Conservation (phyloP, 345 rosid species). For the Combretum micranthum region DNA sequence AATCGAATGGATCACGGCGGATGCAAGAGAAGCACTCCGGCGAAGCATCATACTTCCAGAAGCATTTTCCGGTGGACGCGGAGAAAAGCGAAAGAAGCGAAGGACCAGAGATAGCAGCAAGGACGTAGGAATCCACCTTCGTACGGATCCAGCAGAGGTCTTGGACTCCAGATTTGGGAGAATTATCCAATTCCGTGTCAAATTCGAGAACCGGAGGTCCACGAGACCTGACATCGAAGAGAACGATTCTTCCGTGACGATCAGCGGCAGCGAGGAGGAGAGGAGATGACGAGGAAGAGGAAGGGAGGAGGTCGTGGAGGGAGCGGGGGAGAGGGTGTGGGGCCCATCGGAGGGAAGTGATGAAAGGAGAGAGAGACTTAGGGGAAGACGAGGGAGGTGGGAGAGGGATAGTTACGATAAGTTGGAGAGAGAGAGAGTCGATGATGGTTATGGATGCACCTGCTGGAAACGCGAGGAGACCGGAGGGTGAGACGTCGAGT, state of each 20-base stretch:
- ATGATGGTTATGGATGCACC: conserved; percentile 78
- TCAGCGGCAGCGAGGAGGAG: conserved; percentile 86
- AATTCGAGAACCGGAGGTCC: conserved; percentile 53
- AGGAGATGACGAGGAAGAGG: conserved; percentile 66
- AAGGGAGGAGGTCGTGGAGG: conserved; percentile 67
- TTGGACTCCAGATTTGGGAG: conserved; percentile 65
- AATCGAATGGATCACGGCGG: conserved; percentile 86
- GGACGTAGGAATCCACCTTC: conserved; percentile 41
- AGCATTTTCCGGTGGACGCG: conserved; percentile 30
- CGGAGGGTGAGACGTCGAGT: conserved; percentile 65
- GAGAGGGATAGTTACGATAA: conserved; percentile 63
- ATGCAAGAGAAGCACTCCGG: conserved; percentile 71
- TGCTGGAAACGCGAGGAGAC: conserved; percentile 77
- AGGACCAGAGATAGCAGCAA: conserved; percentile 71
- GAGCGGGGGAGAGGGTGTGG: conserved; percentile 72
- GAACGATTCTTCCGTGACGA: conserved; percentile 86
- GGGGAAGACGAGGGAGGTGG: conserved; percentile 42
- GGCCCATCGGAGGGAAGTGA: conserved; percentile 83
- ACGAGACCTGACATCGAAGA: conserved; percentile 67
- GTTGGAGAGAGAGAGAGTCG: conserved; percentile 84
- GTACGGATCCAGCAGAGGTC: conserved; percentile 82
- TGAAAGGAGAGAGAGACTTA: conserved; percentile 64
- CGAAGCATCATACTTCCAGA: conserved; percentile 79
- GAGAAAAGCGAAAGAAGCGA: conserved; percentile 57
- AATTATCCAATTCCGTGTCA: conserved; percentile 36